Evolutionary conservation across 2,329 filamentous ascomycete species (phyloP).

Genomic region (Amylocarpus encephaloides): DNA sequence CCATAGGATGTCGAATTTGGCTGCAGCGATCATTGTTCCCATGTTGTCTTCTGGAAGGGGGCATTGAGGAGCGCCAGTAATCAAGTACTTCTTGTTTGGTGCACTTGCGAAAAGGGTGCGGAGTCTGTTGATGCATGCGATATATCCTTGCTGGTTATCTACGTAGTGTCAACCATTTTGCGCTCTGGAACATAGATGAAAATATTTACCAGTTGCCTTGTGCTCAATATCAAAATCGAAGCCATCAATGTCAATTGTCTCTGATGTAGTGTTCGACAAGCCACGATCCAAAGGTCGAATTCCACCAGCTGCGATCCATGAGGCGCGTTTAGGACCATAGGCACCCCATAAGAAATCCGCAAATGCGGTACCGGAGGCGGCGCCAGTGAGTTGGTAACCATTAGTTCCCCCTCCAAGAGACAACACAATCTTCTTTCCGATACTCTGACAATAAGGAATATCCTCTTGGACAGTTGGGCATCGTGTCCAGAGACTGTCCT

Average conservation of each 20-base stretch:
- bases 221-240: constrained; percentile 33
- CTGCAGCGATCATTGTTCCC: constrained; percentile 23
- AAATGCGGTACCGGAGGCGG: constrained; percentile 32
- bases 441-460: constrained; percentile 36
- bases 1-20: constrained; percentile 29
- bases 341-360: constrained; percentile 36
- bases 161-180: constrained; percentile 9
- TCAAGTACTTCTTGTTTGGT: constrained; percentile 26
- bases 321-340: constrained; percentile 35
- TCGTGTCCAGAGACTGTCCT: constrained; percentile 31
- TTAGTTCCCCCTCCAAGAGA: constrained; percentile 34
- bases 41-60: constrained; percentile 28
- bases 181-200: not conserved
- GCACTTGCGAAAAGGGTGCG: constrained; percentile 21
- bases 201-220: constrained; percentile 14
- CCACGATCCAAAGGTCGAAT: constrained; percentile 27
- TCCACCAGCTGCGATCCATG: constrained; percentile 25
- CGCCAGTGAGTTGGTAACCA: constrained; percentile 34
- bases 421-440: constrained; percentile 37
- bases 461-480: constrained; percentile 34
- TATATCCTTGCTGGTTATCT: constrained; percentile 26
- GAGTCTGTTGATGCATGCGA: constrained; percentile 26
- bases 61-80: constrained; percentile 31
- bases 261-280: constrained; percentile 7
- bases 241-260: constrained; percentile 27